Evolutionary conservation across 495 filamentous ascomycete genomes (phyloP).

Genomic region (Schizothecium vesticola): DNA sequence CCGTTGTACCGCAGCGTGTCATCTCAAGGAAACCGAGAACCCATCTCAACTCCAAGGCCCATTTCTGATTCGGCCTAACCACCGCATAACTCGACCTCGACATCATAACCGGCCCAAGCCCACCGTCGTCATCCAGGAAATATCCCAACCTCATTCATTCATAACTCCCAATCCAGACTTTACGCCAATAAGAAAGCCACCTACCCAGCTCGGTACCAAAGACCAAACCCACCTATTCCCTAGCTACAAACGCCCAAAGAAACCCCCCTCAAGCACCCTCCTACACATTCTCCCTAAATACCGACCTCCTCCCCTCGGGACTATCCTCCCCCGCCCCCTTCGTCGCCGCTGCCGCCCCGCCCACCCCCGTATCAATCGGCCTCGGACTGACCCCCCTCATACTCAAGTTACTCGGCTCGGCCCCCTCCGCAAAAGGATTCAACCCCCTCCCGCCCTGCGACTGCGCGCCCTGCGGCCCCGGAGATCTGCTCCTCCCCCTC

Average conservation of each 20-base stretch:
- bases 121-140: not conserved
- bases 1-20: not conserved
- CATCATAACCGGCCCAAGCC: not conserved
- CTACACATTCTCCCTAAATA: conserved; percentile 50
- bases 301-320: conserved; percentile 42
- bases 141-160: not conserved
- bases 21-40: not conserved
- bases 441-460: not conserved
- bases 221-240: not conserved
- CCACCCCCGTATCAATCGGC: conserved; percentile 40
- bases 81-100: not conserved
- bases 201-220: not conserved
- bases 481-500: conserved; percentile 28
- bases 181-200: not conserved
- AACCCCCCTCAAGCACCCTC: not conserved
- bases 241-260: not conserved
- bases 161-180: not conserved
- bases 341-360: conserved; percentile 13
- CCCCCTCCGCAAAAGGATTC: conserved; percentile 55
- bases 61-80: not conserved
- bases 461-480: conserved; percentile 18
- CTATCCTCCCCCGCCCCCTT: conserved; percentile 24
- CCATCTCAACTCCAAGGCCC: not conserved
- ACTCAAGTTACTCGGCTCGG: conserved; percentile 51
- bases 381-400: conserved; percentile 53